phyloP scores from a whole-genome alignment of 2,329 filamentous ascomycete genomes.

The Botryotinia convoluta region DNA sequence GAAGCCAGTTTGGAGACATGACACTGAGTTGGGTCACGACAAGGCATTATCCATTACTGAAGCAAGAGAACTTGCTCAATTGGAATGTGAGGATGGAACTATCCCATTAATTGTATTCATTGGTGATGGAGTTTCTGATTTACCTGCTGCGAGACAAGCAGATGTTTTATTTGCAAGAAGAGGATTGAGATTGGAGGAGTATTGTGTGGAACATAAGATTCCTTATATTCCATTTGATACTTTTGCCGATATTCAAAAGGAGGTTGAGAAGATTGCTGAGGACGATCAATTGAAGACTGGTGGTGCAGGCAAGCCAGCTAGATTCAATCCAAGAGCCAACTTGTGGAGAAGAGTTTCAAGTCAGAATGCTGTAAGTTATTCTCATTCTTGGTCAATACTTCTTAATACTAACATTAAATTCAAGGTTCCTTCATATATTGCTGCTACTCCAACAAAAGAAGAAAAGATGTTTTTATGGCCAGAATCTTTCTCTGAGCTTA shows the following conservation, averaged over 20 bases:
- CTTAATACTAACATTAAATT: not conserved
- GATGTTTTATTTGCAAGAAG: constrained; percentile 66
- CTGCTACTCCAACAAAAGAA: constrained; percentile 52
- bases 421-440: constrained; percentile 47
- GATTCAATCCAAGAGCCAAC: constrained; percentile 67
- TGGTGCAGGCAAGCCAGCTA: constrained; percentile 55
- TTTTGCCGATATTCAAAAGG: constrained; percentile 62
- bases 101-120: constrained; percentile 68
- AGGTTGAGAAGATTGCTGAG: constrained; percentile 55
- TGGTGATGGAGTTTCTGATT: constrained; percentile 66
- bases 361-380: constrained; percentile 46
- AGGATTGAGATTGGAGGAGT: constrained; percentile 63
- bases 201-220: constrained; percentile 61
- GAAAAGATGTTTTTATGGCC: constrained; percentile 65
- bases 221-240: constrained; percentile 61
- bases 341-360: constrained; percentile 64
- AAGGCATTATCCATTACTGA: constrained; percentile 64
- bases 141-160: constrained; percentile 62
- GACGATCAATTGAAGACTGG: constrained; percentile 61
- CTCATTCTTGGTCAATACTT: not conserved
- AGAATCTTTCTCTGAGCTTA: constrained; percentile 50
- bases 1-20: constrained; percentile 66
- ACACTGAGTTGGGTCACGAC: constrained; percentile 63
- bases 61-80: constrained; percentile 52
- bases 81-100: constrained; percentile 56